Percentiles rank a stretch among this genome's conserved stretches.
Evolutionary conservation across 768 basidiomycete genomes (phyloP).

Genomic region (Podaxis sp.): DNA sequence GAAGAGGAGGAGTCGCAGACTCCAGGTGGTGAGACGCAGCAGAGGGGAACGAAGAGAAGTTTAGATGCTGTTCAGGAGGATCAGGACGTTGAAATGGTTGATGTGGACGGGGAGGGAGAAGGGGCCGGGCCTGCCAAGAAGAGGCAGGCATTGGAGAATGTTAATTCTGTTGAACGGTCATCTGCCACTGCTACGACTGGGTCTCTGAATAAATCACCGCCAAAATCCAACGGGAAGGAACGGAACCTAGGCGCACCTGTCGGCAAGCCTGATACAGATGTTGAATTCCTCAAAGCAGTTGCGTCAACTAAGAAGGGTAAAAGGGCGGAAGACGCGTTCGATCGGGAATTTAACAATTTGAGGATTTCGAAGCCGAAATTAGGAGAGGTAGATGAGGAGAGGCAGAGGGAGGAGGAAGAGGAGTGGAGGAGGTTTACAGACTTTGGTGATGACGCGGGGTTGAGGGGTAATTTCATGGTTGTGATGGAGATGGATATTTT

Average conservation of each 20-base stretch:
- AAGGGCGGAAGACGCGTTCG: conserved; percentile 67
- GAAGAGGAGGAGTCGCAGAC: conserved; percentile 55
- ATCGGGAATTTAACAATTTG: conserved; percentile 78
- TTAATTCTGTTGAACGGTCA: conserved; percentile 31
- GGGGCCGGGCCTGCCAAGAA: conserved; percentile 31
- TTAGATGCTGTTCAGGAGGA: conserved; percentile 32
- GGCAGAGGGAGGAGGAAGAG: conserved; percentile 41
- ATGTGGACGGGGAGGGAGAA: conserved; percentile 21
- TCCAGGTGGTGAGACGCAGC: conserved; percentile 9
- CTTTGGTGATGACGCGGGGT: conserved; percentile 58
- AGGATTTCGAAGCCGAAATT: conserved; percentile 68
- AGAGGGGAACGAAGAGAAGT: conserved; percentile 39
- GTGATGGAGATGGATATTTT: conserved; percentile 65
- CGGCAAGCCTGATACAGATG: conserved; percentile 65
- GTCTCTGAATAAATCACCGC: not conserved
- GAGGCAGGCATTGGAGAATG: conserved; percentile 41
- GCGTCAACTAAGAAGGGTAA: conserved; percentile 72
- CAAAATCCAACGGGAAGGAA: conserved; percentile 18
- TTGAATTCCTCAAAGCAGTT: conserved; percentile 67
- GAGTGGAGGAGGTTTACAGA: conserved; percentile 64
- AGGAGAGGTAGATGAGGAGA: conserved; percentile 20
- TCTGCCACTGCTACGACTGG: not conserved
- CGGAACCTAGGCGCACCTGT: conserved; percentile 31
- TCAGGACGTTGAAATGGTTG: conserved; percentile 39
- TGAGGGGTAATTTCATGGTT: conserved; percentile 81